Conservation (phyloP, 768 basidiomycete species). For the Pisolithus tinctorius region DNA sequence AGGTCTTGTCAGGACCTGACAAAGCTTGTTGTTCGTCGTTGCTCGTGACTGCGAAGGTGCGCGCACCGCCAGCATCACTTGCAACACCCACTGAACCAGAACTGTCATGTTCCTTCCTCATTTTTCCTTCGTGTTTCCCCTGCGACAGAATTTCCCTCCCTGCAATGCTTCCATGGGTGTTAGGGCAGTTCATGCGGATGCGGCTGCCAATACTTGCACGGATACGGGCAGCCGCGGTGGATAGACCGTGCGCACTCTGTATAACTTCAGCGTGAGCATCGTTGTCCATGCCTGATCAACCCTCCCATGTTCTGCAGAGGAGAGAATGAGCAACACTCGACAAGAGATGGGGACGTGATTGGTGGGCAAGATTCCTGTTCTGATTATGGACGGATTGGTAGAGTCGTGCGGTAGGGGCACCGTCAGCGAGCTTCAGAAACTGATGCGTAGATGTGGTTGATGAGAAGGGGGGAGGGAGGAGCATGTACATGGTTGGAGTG, state of each 20-base stretch:
- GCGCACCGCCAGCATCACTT: slow-evolving; percentile 36
- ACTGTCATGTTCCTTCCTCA: slow-evolving; percentile 38
- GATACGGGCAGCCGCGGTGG: slow-evolving; percentile 66
- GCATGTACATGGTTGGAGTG: slow-evolving; percentile 27
- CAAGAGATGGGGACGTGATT: slow-evolving; percentile 34
- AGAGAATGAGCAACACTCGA: slow-evolving; percentile 79
- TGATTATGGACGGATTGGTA: slow-evolving; percentile 27
- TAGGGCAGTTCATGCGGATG: slow-evolving; percentile 58
- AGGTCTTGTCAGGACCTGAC: slow-evolving; percentile 51
- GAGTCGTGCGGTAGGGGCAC: slow-evolving; percentile 31
- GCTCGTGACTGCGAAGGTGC: slow-evolving; percentile 38
- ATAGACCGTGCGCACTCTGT: slow-evolving; percentile 85
- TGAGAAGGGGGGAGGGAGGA: slow-evolving; percentile 88
- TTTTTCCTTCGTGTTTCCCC: slow-evolving; percentile 38
- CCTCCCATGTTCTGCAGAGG: slow-evolving; percentile 85
- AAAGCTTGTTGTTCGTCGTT: slow-evolving; percentile 52
- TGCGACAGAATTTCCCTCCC: slow-evolving; percentile 30
- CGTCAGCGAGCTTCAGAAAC: slow-evolving; percentile 55
- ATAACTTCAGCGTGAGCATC: slow-evolving; percentile 86
- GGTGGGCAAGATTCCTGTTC: slow-evolving; percentile 35
- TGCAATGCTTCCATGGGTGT: slow-evolving; percentile 62
- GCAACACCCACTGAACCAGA: slow-evolving; percentile 26
- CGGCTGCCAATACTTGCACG: slow-evolving; percentile 40
- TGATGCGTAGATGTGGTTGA: slow-evolving; percentile 87
- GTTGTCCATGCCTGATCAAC: slow-evolving; percentile 84